Base-by-base conservation (phyloP, 2,329 filamentous ascomycete genomes). In the Leptographium radiaticola region DNA sequence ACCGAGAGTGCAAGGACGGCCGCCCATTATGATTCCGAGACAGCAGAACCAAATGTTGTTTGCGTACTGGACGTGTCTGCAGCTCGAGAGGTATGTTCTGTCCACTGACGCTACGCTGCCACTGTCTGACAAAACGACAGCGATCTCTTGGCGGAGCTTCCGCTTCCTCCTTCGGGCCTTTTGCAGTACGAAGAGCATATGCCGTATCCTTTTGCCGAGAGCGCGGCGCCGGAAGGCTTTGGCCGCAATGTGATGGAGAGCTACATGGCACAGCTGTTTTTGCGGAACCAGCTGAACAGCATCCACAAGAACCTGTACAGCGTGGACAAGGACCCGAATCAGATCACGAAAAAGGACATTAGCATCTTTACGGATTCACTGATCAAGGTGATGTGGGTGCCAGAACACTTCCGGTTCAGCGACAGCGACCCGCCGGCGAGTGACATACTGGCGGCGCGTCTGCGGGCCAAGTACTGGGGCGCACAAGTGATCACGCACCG, bases 401-500 rank as follows among this genome's bases (percentile, higher is more conserved):
- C 76, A 0, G 64, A 64, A 1, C 68, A 69, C 53, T 81, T 77
- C 61, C 65, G 64, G 63, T 91, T 77, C 68, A 69, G 76, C 2
- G 68, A 74, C 51, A 45, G 49, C 2, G 87, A 95, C 53, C 74
- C 75, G 6, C 88, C 89, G 1, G 79, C 89, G 0, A 67, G 64
- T 0, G 83, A 95, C 49, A 89, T 97, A 56, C 81, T 96, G 16
- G 75, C 81, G 13, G 91, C 91, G 36, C 81, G 93, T 25, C 74
- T 97, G 57, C 83, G 91, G 44, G 93, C 87, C 15, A 97, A 98
- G 67, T 97, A 93, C 67, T 97, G 91, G 74, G 93, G 93, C 20
- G 90, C 89, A 0, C 80, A 86, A 59, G 89, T 94, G 58, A 90
- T 97, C 64, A 90, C 91, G 31, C 86, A 93, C 65, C 80, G 93